phyloP scores from a whole-genome alignment of 176 grass and related monocot species.

The Calamus simplicifolius region DNA sequence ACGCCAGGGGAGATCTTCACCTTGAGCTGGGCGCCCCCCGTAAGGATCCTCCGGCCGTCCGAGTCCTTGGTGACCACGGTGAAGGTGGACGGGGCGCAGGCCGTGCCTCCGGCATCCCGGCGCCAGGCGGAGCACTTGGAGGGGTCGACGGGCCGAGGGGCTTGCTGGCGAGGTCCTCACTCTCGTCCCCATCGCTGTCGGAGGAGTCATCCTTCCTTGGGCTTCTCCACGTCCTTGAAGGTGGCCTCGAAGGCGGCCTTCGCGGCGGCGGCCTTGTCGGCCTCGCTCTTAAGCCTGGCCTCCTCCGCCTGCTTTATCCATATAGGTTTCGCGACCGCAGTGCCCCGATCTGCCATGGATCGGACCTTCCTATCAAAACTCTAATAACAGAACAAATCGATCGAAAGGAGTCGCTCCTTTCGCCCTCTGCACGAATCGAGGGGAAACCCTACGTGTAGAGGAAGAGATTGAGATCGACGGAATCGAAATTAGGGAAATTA shows the following conservation, averaged over 20 bases:
- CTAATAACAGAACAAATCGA: too few species aligned
- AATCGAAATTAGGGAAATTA: too few species aligned
- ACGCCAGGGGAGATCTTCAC: conserved; percentile 56
- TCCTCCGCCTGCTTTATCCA: too few species aligned
- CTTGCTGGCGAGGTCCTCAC: conserved; percentile 25
- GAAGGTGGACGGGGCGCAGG: conserved; percentile 45
- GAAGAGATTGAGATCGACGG: too few species aligned
- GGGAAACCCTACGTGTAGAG: too few species aligned
- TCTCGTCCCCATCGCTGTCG: conserved; percentile 22
- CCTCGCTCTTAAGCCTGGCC: too few species aligned
- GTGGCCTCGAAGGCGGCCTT: conserved; percentile 97
- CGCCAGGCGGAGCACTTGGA: conserved; percentile 46
- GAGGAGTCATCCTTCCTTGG: conserved; percentile 9
- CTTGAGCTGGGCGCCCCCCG: conserved; percentile 40
- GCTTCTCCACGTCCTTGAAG: conserved; percentile 49
- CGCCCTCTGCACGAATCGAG: too few species aligned
- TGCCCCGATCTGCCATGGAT: too few species aligned
- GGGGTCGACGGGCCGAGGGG: conserved; percentile 64
- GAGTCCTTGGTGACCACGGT: conserved; percentile 62
- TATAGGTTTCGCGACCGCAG: too few species aligned
- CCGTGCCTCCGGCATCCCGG: conserved; percentile 59
- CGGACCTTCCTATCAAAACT: too few species aligned
- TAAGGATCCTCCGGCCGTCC: conserved; percentile 35
- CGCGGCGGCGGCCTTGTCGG: conserved; percentile 68
- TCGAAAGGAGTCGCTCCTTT: too few species aligned